Conservation (phyloP, 1,284 basidiomycete species). For the Sporisorium iseilematis-ciliati region DNA sequence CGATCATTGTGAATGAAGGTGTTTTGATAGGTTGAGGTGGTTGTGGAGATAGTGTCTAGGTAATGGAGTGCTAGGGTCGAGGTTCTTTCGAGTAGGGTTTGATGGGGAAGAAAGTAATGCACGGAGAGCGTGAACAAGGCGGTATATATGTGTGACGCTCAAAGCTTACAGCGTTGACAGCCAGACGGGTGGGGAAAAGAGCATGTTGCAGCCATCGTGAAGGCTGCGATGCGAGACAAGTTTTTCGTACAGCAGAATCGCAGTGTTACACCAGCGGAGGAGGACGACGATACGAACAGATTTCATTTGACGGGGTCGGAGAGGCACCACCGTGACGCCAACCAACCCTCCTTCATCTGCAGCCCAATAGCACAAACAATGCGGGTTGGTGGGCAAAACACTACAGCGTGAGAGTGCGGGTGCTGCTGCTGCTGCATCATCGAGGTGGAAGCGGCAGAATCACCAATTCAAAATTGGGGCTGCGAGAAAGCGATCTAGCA, state of each 20-base stretch:
- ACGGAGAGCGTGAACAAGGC: neutral
- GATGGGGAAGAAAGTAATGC: neutral
- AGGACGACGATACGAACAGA: conserved; percentile 2
- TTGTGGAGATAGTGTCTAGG: neutral
- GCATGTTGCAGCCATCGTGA: neutral
- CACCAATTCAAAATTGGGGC: neutral
- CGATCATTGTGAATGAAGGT: conserved; percentile 30
- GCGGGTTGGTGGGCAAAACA: neutral
- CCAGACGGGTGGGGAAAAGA: neutral
- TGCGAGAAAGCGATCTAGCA: conserved; percentile 7
- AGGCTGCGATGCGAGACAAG: conserved; percentile 10
- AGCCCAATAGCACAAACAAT: neutral
- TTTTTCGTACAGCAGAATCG: neutral
- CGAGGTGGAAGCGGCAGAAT: conserved; percentile 2
- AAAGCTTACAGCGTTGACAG: conserved; percentile 2
- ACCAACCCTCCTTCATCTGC: conserved; percentile 3
- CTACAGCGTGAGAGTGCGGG: too few relatives aligned
- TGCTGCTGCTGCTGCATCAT: too few relatives aligned
- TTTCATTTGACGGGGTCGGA: conserved; percentile 2
- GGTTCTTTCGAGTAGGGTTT: neutral
- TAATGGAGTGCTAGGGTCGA: neutral
- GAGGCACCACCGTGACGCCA: conserved; percentile 2
- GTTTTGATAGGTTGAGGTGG: neutral
- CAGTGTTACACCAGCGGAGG: neutral
- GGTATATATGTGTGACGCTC: conserved; percentile 20